phyloP scores from a whole-genome alignment of 2,329 filamentous ascomycete species.

The Atkinsonella hypoxylon region DNA sequence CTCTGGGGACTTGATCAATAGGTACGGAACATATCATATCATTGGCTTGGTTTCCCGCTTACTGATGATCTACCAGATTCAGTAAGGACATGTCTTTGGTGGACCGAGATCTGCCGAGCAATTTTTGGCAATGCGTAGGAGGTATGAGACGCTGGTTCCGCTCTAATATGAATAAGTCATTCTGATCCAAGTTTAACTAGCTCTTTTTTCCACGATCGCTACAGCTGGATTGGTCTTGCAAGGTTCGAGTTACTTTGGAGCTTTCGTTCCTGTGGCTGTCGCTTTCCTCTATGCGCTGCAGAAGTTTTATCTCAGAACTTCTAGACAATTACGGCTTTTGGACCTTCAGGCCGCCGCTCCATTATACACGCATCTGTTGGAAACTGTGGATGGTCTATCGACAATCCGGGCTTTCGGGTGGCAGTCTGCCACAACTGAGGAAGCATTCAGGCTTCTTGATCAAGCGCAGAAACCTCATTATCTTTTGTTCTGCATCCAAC shows the following conservation, averaged over 20 bases:
- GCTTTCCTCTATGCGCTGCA: conserved; percentile 13
- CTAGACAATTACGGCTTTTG: conserved; percentile 17
- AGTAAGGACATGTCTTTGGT: no score
- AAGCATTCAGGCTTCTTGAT: conserved; percentile 18
- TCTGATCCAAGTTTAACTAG: no score
- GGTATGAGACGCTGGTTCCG: no score
- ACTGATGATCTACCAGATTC: no score
- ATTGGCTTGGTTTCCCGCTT: no score
- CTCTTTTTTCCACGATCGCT: not conserved
- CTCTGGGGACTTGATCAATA: no score
- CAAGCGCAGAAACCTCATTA: conserved; percentile 20
- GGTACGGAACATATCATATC: no score
- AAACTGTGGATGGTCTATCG: conserved; percentile 11
- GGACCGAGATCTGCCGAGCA: no score
- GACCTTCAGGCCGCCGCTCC: conserved; percentile 18
- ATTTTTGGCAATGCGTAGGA: no score
- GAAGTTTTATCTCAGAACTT: conserved; percentile 17
- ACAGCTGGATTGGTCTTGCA: not conserved
- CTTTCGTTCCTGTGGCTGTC: conserved; percentile 14
- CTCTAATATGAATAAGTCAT: no score
- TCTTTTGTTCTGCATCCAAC: conserved; percentile 35
- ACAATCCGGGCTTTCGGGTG: conserved; percentile 23
- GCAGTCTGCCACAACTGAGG: conserved; percentile 8
- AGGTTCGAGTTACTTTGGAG: not conserved
- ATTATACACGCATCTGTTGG: conserved; percentile 15